Evolutionary conservation across 139 green algal genomes (phyloP).

Genomic region (Coelastrella sp.): DNA sequence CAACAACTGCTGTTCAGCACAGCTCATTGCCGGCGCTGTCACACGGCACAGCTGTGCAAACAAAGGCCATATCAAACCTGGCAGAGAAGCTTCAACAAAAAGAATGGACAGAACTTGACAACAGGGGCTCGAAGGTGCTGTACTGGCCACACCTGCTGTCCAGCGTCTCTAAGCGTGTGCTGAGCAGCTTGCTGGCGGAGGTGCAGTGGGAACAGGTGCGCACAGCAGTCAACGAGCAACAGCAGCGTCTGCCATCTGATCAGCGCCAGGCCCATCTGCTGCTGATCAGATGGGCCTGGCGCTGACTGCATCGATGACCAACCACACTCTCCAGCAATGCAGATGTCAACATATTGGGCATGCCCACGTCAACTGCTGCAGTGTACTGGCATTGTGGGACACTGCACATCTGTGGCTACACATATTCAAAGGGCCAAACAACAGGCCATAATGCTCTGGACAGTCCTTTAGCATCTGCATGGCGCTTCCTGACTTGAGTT

Average conservation of each 20-base stretch:
- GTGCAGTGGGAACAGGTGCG: background rate
- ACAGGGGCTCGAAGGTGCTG: background rate
- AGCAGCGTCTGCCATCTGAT: too few species aligned
- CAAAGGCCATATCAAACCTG: background rate
- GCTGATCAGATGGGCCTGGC: too few species aligned
- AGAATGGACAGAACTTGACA: constrained; percentile 3
- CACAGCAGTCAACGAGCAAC: background rate
- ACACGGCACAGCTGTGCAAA: too few species aligned
- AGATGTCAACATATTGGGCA: background rate
- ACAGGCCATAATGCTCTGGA: background rate
- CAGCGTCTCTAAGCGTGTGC: background rate
- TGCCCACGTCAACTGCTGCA: background rate
- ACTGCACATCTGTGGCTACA: background rate
- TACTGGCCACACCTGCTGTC: constrained; percentile 26
- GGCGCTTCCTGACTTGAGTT: too few species aligned
- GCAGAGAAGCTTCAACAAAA: background rate
- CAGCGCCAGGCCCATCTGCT: too few species aligned
- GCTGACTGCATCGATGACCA: too few species aligned
- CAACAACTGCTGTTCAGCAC: background rate
- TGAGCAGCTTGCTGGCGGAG: background rate
- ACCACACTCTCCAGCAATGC: background rate
- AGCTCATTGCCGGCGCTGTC: background rate
- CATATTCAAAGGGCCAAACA: background rate
- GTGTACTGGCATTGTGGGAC: background rate
- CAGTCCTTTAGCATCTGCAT: background rate